Base-by-base conservation (phyloP, 148 eudicot genomes). In the Cornus kousa region DNA sequence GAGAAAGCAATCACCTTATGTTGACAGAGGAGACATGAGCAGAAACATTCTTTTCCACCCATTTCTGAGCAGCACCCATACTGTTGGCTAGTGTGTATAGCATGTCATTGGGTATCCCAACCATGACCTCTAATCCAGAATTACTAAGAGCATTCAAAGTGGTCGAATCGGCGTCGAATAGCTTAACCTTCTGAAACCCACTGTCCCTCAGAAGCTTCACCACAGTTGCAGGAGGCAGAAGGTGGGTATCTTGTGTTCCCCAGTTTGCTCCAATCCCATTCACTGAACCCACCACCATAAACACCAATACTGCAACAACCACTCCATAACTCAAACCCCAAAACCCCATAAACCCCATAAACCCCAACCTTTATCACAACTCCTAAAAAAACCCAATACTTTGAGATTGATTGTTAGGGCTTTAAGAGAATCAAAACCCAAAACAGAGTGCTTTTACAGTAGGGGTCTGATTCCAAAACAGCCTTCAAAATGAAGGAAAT, bases 31-130 rank as follows among this genome's bases (percentile, higher is more conserved):
- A 83, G 35, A 91, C 83, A 80, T 83, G 88, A 40, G 88, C 75
- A 59, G 95, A 91, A 7, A 93, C 85, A 86, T 93, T 93, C 85
- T 84, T 86, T 32, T 84, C 78, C 72, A 93, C 97, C 97, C 97
- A 93, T 74, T 75, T 81, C 73, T 93, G 90, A 89, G 97, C 97
- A 80, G 95, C 90, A 79, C n/a, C 53, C 43, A 84, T 70, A 82
- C 80, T 85, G 59, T 35, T 76, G 48, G 97, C 90, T 68, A 93
- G 77, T 74, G 80, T 62, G 14, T 79, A 76, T 75, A 93, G 79
- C 87, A 93, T 86, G 19, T 93, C 97, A 86, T 93, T 93, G 1
- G 97, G 97, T 31, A 93, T 93, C 2, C 97, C 97, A 72, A 89
- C 88, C 95, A 91, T 93, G 59, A 93, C 97, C 28, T 93, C 89